Conservation (phyloP, 257 asterid species). For the Craterostigma plantagineum region DNA sequence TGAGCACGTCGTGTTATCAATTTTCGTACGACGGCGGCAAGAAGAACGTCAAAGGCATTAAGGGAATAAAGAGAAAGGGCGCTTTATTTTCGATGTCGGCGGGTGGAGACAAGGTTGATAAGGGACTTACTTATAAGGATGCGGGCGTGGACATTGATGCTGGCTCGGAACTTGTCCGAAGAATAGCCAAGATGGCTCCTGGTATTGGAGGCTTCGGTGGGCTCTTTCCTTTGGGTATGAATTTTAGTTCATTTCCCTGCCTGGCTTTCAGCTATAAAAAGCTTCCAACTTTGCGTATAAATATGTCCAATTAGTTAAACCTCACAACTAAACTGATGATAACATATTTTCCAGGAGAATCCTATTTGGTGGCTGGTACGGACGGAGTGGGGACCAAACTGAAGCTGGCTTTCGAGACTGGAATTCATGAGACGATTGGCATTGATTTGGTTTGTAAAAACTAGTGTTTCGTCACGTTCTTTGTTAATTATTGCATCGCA, state of each 20-base stretch:
- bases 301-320: no score
- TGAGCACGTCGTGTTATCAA: no score
- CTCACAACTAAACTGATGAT: no score
- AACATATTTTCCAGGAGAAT: conserved; percentile 33
- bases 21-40: no score
- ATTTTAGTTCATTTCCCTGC: background rate
- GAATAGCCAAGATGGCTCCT: conserved; percentile 94
- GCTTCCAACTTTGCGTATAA: no score
- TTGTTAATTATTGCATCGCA: conserved; percentile 2
- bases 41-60: no score
- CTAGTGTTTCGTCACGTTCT: background rate
- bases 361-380: conserved; percentile 90
- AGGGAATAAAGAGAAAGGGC: no score
- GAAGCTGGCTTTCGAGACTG: conserved; percentile 91
- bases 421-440: conserved; percentile 87
- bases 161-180: conserved; percentile 77
- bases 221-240: conserved; percentile 72
- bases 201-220: conserved; percentile 99
- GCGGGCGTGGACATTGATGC: conserved; percentile 98
- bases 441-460: conserved; percentile 57
- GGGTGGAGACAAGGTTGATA: background rate
- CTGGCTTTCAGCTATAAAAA: no score
- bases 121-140: conserved; percentile 64
- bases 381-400: conserved; percentile 97
- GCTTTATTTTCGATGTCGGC: no score